Evolutionary conservation across 1,284 basidiomycete species (phyloP), one percentile per base, ranked within the genome.

Genomic region (Ganoderma lingzhi): DNA sequence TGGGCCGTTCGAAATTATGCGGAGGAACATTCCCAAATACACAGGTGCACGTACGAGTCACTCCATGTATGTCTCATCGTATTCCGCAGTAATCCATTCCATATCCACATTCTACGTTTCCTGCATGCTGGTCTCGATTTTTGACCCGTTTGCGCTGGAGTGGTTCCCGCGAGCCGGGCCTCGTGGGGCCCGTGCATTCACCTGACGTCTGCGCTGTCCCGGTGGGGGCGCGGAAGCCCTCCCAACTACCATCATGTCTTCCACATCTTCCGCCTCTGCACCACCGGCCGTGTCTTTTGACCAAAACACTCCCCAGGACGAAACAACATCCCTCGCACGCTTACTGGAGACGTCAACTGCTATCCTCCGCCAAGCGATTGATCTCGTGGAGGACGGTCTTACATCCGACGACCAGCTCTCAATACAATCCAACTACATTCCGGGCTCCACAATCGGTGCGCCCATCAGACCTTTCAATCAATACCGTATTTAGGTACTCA

Each of bases 401-500:
- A 85, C 83, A 6, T 84, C 87, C 23, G 90, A 94, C 76, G 86
- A 87, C 23, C 92, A 94, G 76, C 85, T 95, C 63, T 86, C 84
- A n/a, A 82, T 84, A 15, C 82, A 85, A 60, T 93, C 93, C 15
- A 85, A 88, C 75, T 90, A 87, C 75, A 85, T 95, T 64, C 92
- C 93, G 35, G 93, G 93, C 19, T 94, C 93, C 14, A 94, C 93
- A 6, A 95, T 95, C 68, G 93, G 93, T 93, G 78, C 58, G 70
- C 68, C 51, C n/a, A 62, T 15, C 64, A 10, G 4, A 8, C 32
- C 35, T 15, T 53, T 3, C 30, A 19, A 23, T 19, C 35, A 17
- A 14, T 14, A 37, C 4, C 19, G 32, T n/a, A 8, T 8, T 17
- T 51, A n/a, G 10, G 28, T 12, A 48, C 44, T 66, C 37, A 37